A percentile compares a stretch with the other conserved stretches of the same genome.
phyloP scores from a whole-genome alignment of 139 green algal species.

The Tetratostichococcus sp. region DNA sequence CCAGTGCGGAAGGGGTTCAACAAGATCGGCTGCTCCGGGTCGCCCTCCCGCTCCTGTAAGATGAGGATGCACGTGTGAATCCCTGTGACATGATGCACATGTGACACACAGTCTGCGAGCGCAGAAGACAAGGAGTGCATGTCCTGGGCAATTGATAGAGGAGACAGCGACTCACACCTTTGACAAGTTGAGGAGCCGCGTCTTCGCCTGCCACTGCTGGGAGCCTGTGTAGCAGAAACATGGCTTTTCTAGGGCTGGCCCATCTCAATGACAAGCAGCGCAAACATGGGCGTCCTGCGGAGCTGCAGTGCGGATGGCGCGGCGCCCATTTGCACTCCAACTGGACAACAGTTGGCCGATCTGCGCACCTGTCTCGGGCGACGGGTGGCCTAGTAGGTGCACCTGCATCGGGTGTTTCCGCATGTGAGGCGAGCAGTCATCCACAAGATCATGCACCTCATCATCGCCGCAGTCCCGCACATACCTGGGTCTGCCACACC shows the following conservation, averaged over 20 bases:
- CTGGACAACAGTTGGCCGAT: too few species aligned
- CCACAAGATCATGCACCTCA: not conserved
- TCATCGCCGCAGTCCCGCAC: not conserved
- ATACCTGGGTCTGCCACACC: not conserved
- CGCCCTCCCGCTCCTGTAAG: not conserved
- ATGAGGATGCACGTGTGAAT: not conserved
- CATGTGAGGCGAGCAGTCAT: not conserved
- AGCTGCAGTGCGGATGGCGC: too few species aligned
- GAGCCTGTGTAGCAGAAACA: not conserved
- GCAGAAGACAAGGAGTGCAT: not conserved
- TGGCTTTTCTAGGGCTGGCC: too few species aligned
- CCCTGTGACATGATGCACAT: not conserved
- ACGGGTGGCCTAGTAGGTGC: not conserved
- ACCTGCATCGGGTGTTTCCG: not conserved
- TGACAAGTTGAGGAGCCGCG: not conserved
- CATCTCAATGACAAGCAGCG: too few species aligned
- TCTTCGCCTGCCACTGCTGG: not conserved
- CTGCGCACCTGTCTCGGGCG: not conserved
- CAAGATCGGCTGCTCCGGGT: not conserved
- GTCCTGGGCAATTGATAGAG: too few species aligned
- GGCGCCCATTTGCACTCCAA: too few species aligned
- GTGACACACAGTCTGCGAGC: not conserved
- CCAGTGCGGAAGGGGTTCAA: slow-evolving; percentile 1
- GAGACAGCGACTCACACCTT: not conserved
- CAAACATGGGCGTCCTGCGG: too few species aligned